Percentiles rank a stretch among this genome's conserved stretches.
phyloP scores from a whole-genome alignment of 306 rosid species.

The Acacia crassicarpa region DNA sequence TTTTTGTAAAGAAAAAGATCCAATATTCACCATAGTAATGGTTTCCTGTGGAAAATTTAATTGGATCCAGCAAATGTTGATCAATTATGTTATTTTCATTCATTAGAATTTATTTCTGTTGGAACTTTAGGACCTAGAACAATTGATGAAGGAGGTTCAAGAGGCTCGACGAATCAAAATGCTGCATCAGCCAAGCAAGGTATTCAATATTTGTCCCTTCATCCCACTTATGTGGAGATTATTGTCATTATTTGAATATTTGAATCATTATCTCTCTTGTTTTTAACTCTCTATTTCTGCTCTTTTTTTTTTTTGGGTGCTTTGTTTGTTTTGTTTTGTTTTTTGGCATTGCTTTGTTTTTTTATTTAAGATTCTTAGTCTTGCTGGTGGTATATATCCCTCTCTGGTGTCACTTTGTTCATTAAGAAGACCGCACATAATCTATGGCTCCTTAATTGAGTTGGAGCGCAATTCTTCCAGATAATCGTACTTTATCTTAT shows the following conservation, averaged over 20 bases:
- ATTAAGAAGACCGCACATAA: not conserved
- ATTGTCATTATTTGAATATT: slow-evolving; percentile 15
- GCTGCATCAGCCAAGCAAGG: slow-evolving; percentile 99
- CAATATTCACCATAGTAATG: not conserved
- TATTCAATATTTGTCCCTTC: slow-evolving; percentile 24
- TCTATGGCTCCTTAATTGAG: not conserved
- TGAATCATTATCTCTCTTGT: not conserved
- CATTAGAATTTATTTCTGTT: slow-evolving; percentile 29
- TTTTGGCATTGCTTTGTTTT: not conserved
- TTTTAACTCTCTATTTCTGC: not conserved
- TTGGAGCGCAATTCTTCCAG: not conserved
- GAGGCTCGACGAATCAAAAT: slow-evolving; percentile 92
- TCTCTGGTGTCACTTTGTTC: not conserved
- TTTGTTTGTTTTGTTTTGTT: too few relatives aligned
- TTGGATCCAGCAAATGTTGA: not conserved
- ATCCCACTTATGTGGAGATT: not conserved
- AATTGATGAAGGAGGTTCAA: slow-evolving; percentile 95
- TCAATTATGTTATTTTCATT: slow-evolving; percentile 24
- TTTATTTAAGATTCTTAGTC: not conserved
- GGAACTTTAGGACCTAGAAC: slow-evolving; percentile 72
- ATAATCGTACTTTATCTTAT: not conserved
- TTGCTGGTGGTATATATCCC: not conserved
- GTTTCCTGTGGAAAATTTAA: not conserved
- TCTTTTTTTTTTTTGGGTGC: too few relatives aligned
- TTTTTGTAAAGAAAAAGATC: not conserved